Base-by-base conservation (phyloP, 768 basidiomycete genomes). In the Russula virescens region DNA sequence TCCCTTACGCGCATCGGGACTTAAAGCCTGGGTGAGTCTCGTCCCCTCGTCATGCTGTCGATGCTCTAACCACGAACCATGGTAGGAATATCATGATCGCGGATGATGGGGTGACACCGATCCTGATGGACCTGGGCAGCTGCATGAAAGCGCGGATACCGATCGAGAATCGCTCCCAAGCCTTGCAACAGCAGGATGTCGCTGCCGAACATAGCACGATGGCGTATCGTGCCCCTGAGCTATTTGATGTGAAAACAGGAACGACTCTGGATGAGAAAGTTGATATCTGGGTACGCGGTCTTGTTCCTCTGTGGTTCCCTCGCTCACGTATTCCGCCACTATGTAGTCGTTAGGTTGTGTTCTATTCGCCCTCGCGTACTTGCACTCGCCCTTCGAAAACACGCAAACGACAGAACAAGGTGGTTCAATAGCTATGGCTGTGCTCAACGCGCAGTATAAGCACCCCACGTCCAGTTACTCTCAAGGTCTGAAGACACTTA, bases 91-190 rank as follows among this genome's bases (percentile, higher is more conserved):
- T 99, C 61, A 99, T 99, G 96, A 83, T 98, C 61, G 83, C 94
- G 16, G 96, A 99, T 69, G 91, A 97, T 58, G 93, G 91, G 2
- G 52, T 68, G 38, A 79, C 82, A 10, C 91, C 97, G 1, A 91
- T 99, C 62, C 83, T 99, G 10, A 99, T 99, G 97, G 97, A 99
- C 74, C 94, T 99, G 74, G 97, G 97, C 21, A 97, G 94, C 66
- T 83, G 89, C 2, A 80, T 87, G 70, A 91, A 89, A 73, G 97
- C 97, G 5, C 80, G 95, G 34, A 84, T 98, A 61, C 79, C 77
- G 26, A 81, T 98, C 61, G 83, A 89, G 63, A 93, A 83, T 61
- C 82, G 97, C 26, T 86, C 87, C 26, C 88, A 94, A 72, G 97
- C 97, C 0, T 74, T 99, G 50, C 69, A 89, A 19, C 94, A 98